Evolutionary conservation across 306 rosid species (phyloP), one percentile per base, ranked within the genome.

Genomic region (Macrotyloma uniflorum): DNA sequence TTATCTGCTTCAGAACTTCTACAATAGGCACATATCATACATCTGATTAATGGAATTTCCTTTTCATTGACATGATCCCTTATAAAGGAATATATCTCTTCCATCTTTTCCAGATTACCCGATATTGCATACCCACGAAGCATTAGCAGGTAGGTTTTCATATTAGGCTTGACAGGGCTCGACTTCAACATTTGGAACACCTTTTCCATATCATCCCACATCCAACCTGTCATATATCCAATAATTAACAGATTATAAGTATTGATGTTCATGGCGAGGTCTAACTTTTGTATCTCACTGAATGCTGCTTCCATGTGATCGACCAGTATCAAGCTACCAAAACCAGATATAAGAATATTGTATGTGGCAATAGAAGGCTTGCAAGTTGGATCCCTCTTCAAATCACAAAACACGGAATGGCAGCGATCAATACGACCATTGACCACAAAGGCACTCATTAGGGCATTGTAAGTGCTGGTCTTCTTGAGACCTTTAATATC

Each of bases 11-110:
- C 74, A 28, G 88, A 81, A 87, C 97, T 92, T 87, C 32, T 86
- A 87, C 90, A 81, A 76, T 94, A 90, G 43, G 98, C 96, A 89
- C 88, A 83, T 81, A 94, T 89, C 98, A 91, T 94, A 74, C 67
- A 5, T 80, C 90, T 90, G 59, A 94, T 84, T 77, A 92, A 77
- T 15, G 75, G 63, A 58, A 70, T 46, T 20, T 85, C 83, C 22
- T 86, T 67, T 18, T 68, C 36, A 71, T 75, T 83, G 23, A 78
- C 87, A 59, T 78, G 80, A 75, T 85, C 67, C 84, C 76, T 90
- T 69, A 88, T 70, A 72, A 84, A 68, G 19, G 80, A 84, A 84
- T 92, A 89, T 0, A 14, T 74, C 77, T 88, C 86, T 80, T 92
- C 98, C 98, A 94, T 91, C 90, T 83, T 94, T 55, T 79, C 87